Percentiles rank a stretch among this genome's conserved stretches.
These are phyloP conservation scores for Suhomyces terraborum DNA, from an alignment of 1,139 yeast genomes.

Conservation along the genomic window DNA sequence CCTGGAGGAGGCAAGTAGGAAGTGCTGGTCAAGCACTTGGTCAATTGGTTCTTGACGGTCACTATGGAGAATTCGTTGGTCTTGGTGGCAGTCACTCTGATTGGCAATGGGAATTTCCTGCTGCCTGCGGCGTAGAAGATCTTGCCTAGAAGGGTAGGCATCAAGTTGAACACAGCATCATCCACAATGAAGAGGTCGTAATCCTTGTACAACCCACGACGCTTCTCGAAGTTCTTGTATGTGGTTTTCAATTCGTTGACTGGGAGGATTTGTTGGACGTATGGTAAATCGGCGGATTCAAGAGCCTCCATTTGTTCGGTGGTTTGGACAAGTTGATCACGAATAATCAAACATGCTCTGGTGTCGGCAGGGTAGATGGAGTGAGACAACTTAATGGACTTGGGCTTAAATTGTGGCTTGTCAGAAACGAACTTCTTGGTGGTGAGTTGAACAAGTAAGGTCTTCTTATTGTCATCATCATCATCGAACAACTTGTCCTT, in stretches of 20 bases:
- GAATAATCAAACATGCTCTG: slow-evolving; percentile 69
- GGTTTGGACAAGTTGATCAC: slow-evolving; percentile 62
- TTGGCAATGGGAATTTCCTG: slow-evolving; percentile 70
- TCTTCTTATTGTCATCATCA: slow-evolving; percentile 56
- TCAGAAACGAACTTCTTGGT: slow-evolving; percentile 64
- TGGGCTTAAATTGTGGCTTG: slow-evolving; percentile 73
- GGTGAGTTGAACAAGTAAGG: slow-evolving; percentile 60
- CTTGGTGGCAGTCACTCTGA: slow-evolving; percentile 49
- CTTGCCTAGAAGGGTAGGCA: slow-evolving; percentile 85
- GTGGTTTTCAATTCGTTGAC: slow-evolving; percentile 63
- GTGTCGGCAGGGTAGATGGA: slow-evolving; percentile 48
- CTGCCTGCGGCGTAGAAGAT: slow-evolving; percentile 59
- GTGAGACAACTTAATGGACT: slow-evolving; percentile 56
- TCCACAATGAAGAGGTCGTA: slow-evolving; percentile 82
- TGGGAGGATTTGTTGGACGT: slow-evolving; percentile 52
- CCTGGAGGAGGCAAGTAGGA: slow-evolving; percentile 75
- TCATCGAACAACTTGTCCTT: slow-evolving; percentile 40
- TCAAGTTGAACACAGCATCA: slow-evolving; percentile 73
- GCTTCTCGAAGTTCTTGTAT: slow-evolving; percentile 68
- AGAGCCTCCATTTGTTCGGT: slow-evolving; percentile 62
- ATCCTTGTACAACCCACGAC: slow-evolving; percentile 60
- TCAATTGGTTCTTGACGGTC: slow-evolving; percentile 60
- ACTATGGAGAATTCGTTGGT: slow-evolving; percentile 52
- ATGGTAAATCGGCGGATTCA: slow-evolving; percentile 55
- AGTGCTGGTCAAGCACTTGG: slow-evolving; percentile 59